Evolutionary conservation across 148 eudicot genomes (phyloP).

Genomic region (Spergularia bocconei): DNA sequence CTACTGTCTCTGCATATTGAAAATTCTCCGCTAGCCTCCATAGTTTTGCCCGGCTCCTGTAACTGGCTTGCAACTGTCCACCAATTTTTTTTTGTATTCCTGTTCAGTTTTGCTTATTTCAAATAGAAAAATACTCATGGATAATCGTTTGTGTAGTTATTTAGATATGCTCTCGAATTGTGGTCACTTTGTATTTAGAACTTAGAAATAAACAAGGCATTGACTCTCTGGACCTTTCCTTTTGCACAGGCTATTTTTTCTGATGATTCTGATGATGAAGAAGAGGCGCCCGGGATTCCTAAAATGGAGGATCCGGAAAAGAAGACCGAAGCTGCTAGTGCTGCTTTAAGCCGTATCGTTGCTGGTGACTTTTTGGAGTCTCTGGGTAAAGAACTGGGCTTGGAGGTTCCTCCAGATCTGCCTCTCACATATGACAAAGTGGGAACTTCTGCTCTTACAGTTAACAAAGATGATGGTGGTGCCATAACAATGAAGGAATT

Average conservation of each 20-base stretch:
- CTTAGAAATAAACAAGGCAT: background rate
- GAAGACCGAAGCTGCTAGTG: conserved; percentile 75
- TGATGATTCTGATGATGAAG: conserved; percentile 84
- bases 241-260: conserved; percentile 81
- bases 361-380: conserved; percentile 98
- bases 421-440: conserved; percentile 40
- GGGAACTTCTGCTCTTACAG: conserved; percentile 23
- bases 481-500: conserved; percentile 8
- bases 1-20: background rate
- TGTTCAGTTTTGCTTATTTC: background rate
- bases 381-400: conserved; percentile 88
- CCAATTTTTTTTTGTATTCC: no score
- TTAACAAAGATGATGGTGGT: conserved; percentile 21
- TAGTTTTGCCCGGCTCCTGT: no score
- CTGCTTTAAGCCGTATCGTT: conserved; percentile 77
- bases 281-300: conserved; percentile 33
- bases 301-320: conserved; percentile 56
- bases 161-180: background rate
- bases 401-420: conserved; percentile 83
- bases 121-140: background rate
- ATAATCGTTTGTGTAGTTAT: background rate
- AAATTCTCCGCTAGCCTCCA: no score
- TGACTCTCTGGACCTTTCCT: background rate
- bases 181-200: background rate
- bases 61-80: no score